Evolutionary conservation across 179 eudicot genomes (phyloP), one percentile per base, ranked within the genome.

Genomic region (Pouteria campechiana): DNA sequence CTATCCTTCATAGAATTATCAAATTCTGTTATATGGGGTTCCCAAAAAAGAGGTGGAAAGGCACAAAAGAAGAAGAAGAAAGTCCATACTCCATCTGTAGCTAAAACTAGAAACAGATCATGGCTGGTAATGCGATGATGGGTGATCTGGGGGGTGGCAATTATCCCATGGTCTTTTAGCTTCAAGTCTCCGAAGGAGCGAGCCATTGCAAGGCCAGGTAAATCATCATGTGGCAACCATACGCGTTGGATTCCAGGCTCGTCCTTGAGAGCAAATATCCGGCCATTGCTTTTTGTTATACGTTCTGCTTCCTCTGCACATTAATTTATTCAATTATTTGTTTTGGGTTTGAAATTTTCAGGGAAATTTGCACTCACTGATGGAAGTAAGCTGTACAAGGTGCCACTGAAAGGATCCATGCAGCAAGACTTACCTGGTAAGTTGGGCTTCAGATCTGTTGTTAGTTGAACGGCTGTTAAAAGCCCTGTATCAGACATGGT

Each of bases 131-230:
- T 10, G 8, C 41, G 75, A 23, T 46, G 70, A 38, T 42, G 63
- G 14, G 78, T 60, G 52, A 82, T 71, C 3, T 64, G 74, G 9
- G 96, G 93, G 8, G 70, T 68, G 38, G 68, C 68, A 10, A 74
- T 87, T 8, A 87, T 40, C 16, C 93, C 96, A 8, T 74, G 57
- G 18, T 57, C 47, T 58, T 87, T 87, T 25, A 82, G 68, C 12
- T 67, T 39, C 11, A 76, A 87, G 45, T 87, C 83, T 0, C 93
- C 93, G 16, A 87, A 76, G 23, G 93, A 82, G 9, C 93, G 75
- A 25, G 96, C 69, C 93, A 79, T 87, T 42, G 93, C 96, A 11
- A 87, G 79, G 6, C 96, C 96, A 0, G 93, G 93, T 15, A 68
- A 60, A 61, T 70, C 65, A 0, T 67, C 72, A 23, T 76, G 17